Conservation (phyloP, 1,139 yeast genomes). For the Pichia terricola region DNA sequence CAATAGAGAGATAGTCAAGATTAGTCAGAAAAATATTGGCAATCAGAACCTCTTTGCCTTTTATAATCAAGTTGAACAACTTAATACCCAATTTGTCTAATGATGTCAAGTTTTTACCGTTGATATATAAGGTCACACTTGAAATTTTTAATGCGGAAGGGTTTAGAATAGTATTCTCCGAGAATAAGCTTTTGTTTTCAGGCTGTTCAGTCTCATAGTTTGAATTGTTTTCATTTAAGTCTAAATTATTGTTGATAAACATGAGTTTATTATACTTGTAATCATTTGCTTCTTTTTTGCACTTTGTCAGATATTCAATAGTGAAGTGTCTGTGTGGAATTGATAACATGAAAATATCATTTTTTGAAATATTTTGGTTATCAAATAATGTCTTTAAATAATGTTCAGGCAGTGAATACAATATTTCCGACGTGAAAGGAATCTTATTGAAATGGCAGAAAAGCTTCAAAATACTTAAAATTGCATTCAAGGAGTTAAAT, state of each 20-base stretch:
- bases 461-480: slow-evolving; percentile 43
- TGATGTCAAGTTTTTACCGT: slow-evolving; percentile 8
- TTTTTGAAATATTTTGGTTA: slow-evolving; percentile 11
- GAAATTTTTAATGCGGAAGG: slow-evolving; percentile 21
- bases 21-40: slow-evolving; percentile 14
- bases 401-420: slow-evolving; percentile 38
- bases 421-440: slow-evolving; percentile 42
- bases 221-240: slow-evolving; percentile 3
- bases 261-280: slow-evolving; percentile 13
- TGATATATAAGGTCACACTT: slow-evolving; percentile 16
- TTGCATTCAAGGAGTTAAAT: slow-evolving; percentile 25
- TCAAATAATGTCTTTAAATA: slow-evolving; percentile 16
- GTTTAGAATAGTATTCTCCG: slow-evolving; percentile 21
- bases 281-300: slow-evolving; percentile 10
- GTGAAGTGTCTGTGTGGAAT: slow-evolving; percentile 17
- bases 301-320: slow-evolving; percentile 7
- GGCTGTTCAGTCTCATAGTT: not conserved
- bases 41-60: slow-evolving; percentile 13
- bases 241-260: slow-evolving; percentile 21
- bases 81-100: slow-evolving; percentile 18
- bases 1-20: slow-evolving; percentile 8
- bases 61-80: slow-evolving; percentile 17
- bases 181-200: slow-evolving; percentile 12
- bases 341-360: slow-evolving; percentile 19
- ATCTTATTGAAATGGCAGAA: slow-evolving; percentile 44